Evolutionary conservation across 1,284 basidiomycete species (phyloP).

Genomic region (Polyporus tsugae): DNA sequence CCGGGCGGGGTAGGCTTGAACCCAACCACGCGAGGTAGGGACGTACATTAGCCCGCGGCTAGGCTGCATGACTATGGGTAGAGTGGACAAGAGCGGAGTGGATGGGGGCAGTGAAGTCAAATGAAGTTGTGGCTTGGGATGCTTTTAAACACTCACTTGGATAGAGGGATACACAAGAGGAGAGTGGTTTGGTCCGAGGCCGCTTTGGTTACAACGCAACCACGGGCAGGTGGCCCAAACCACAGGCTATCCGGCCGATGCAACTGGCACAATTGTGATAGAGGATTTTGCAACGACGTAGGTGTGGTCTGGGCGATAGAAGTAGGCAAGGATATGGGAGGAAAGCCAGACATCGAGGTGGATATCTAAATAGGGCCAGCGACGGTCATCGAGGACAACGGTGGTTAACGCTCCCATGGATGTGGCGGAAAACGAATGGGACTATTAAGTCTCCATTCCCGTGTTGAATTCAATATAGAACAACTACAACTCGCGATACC

Average conservation of each 20-base stretch:
- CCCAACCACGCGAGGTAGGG: conserved; percentile 28
- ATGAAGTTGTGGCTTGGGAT: neutral
- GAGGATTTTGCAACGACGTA: neutral
- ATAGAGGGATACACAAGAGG: neutral
- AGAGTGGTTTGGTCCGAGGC: neutral
- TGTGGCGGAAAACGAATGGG: neutral
- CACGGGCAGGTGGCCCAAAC: neutral
- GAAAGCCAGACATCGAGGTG: neutral
- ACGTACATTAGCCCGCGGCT: conserved; percentile 13
- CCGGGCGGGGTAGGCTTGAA: conserved; percentile 24
- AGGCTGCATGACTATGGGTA: conserved; percentile 18
- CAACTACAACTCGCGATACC: neutral
- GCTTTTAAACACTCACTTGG: neutral
- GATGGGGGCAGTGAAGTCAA: neutral
- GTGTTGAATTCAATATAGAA: neutral
- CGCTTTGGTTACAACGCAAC: neutral
- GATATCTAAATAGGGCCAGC: neutral
- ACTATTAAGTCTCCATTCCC: neutral
- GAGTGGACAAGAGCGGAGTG: neutral
- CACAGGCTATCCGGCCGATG: neutral
- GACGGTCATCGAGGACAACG: neutral
- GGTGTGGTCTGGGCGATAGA: neutral
- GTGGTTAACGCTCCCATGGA: neutral
- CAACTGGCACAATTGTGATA: neutral
- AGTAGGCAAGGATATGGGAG: neutral